phyloP scores from a whole-genome alignment of 2,329 filamentous ascomycete species.

The Ceratocystis papillata region DNA sequence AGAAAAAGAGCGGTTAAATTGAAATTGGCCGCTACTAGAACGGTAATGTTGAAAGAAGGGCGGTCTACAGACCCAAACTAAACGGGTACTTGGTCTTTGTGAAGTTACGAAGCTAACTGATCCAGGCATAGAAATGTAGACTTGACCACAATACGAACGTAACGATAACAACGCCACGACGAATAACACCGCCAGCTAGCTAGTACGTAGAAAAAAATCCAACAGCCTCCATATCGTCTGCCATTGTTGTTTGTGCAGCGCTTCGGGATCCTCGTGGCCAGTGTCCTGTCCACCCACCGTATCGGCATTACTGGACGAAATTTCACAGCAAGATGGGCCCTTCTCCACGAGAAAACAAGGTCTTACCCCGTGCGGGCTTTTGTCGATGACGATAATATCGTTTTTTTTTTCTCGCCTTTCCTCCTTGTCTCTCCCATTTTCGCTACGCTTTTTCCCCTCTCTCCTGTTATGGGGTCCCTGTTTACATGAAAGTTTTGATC shows the following conservation, averaged over 20 bases:
- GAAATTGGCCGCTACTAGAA: not conserved
- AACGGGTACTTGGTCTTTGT: too few relatives aligned
- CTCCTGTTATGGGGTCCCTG: not conserved
- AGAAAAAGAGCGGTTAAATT: not conserved
- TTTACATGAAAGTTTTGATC: not conserved
- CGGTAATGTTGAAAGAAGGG: too few relatives aligned
- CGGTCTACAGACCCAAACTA: too few relatives aligned
- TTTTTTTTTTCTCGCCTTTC: not conserved
- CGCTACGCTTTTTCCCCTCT: not conserved
- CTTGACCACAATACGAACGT: not conserved
- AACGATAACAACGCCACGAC: not conserved
- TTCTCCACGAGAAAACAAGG: not conserved
- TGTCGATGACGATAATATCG: not conserved
- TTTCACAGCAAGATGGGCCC: not conserved
- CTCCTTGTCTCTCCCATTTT: not conserved
- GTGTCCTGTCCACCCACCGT: constrained; percentile 8
- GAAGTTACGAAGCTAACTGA: not conserved
- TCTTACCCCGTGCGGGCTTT: not conserved
- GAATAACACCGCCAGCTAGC: not conserved
- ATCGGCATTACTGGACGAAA: constrained; percentile 4
- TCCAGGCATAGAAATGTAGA: not conserved
- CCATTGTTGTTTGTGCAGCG: not conserved
- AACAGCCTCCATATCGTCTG: too few relatives aligned
- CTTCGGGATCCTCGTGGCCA: constrained; percentile 4
- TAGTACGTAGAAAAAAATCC: not conserved